Percentiles rank a stretch among this genome's conserved stretches.
Conservation (phyloP, 116 monocot genomes). For the Dioscorea cayenensis region DNA sequence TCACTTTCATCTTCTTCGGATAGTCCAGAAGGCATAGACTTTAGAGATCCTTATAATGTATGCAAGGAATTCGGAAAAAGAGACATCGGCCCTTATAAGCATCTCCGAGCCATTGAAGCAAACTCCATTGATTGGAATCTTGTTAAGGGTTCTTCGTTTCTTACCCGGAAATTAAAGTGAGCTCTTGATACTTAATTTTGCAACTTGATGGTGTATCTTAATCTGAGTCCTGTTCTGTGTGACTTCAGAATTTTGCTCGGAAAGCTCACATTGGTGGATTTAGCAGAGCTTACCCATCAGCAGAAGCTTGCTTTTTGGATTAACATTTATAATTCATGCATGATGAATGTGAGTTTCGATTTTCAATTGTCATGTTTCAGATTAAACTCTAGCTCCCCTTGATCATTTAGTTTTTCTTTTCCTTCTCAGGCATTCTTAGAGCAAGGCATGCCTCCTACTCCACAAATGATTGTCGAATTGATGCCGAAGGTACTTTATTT, state of each 20-base stretch:
- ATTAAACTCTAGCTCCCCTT: neutral
- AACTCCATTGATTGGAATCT: slow-evolving; percentile 25
- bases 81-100: slow-evolving; percentile 80
- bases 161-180: slow-evolving; percentile 52
- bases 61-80: slow-evolving; percentile 62
- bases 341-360: slow-evolving; percentile 77
- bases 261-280: slow-evolving; percentile 66
- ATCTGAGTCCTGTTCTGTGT: neutral
- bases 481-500: slow-evolving; percentile 65
- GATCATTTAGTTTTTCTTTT: neutral
- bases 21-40: slow-evolving; percentile 15
- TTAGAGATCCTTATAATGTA: slow-evolving; percentile 58
- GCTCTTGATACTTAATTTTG: slow-evolving; percentile 5
- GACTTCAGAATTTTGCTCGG: slow-evolving; percentile 48
- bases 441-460: slow-evolving; percentile 73
- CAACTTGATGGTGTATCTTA: too few species aligned
- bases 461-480: slow-evolving; percentile 66
- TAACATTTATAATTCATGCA: slow-evolving; percentile 94
- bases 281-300: slow-evolving; percentile 62
- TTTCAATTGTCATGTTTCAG: neutral
- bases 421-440: slow-evolving; percentile 63
- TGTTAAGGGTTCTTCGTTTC: slow-evolving; percentile 13
- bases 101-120: slow-evolving; percentile 36
- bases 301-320: slow-evolving; percentile 99
- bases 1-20: slow-evolving; percentile 35